Evolutionary conservation across 345 rosid genomes (phyloP).

Genomic region (Fremontodendron californicum): DNA sequence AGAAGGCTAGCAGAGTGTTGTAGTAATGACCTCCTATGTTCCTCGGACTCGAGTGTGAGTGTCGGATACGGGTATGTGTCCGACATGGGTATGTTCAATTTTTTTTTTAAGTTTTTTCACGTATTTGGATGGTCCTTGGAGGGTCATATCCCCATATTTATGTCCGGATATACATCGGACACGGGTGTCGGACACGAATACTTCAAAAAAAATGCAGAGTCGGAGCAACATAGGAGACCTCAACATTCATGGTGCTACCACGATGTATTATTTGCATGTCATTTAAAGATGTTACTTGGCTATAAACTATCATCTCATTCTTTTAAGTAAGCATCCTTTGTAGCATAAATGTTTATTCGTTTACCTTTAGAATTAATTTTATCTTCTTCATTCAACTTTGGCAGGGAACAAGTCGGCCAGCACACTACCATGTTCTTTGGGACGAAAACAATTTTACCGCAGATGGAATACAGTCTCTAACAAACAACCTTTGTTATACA

Average conservation of each 20-base stretch:
- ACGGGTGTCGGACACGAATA: too few species aligned
- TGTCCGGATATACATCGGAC: too few species aligned
- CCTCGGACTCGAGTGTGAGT: too few species aligned
- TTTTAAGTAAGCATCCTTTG: background rate
- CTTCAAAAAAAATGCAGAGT: too few species aligned
- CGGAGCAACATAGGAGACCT: too few species aligned
- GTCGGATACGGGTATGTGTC: too few species aligned
- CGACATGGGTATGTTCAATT: too few species aligned
- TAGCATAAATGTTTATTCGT: background rate
- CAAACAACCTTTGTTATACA: constrained; percentile 98
- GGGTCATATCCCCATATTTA: too few species aligned
- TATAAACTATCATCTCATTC: background rate
- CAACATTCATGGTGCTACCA: too few species aligned
- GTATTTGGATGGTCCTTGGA: too few species aligned
- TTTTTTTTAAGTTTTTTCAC: too few species aligned
- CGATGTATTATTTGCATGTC: background rate
- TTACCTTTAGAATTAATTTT: background rate
- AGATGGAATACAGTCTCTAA: constrained; percentile 92
- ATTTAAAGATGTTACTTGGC: background rate
- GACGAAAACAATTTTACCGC: constrained; percentile 98
- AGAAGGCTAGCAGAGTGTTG: background rate
- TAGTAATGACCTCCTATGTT: background rate
- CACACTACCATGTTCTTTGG: constrained; percentile 99
- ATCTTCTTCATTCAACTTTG: background rate
- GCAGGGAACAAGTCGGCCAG: constrained; percentile 99